Conservation (phyloP, 345 rosid genomes). For the Melastoma malabathricum region DNA sequence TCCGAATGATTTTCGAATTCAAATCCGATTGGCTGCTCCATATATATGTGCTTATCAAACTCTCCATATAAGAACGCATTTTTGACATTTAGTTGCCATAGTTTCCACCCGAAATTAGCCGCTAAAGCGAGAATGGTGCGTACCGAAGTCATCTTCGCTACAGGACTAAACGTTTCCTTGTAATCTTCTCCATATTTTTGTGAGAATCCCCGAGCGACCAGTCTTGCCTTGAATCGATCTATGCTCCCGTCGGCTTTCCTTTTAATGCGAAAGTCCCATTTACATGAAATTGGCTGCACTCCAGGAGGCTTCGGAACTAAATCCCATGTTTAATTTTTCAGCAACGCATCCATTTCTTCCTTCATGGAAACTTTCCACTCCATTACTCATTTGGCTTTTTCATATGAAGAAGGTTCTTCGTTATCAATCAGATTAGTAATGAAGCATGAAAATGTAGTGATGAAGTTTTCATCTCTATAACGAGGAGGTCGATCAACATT, state of each 20-base stretch:
- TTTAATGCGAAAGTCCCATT: not conserved
- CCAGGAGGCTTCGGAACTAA: not conserved
- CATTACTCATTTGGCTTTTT: not conserved
- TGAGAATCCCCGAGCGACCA: not conserved
- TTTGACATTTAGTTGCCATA: not conserved
- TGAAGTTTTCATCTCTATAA: constrained; percentile 2
- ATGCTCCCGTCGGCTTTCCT: not conserved
- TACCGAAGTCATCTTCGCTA: not conserved
- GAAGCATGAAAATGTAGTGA: not conserved
- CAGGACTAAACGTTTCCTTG: not conserved
- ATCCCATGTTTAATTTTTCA: not conserved
- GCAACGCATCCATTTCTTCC: not conserved
- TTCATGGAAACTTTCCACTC: not conserved
- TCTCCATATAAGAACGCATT: not conserved
- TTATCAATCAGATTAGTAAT: not conserved
- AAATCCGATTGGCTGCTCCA: constrained; percentile 2
- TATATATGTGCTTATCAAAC: not conserved
- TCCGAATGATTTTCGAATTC: not conserved
- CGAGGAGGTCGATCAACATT: not conserved
- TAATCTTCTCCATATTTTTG: not conserved
- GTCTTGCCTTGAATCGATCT: constrained; percentile 1
- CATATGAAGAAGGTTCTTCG: not conserved
- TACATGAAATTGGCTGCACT: not conserved
- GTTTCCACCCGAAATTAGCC: not conserved
- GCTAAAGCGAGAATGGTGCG: not conserved